Evolutionary conservation across 2,329 filamentous ascomycete species (phyloP).

Genomic region (Tolypocladium endophyticum): DNA sequence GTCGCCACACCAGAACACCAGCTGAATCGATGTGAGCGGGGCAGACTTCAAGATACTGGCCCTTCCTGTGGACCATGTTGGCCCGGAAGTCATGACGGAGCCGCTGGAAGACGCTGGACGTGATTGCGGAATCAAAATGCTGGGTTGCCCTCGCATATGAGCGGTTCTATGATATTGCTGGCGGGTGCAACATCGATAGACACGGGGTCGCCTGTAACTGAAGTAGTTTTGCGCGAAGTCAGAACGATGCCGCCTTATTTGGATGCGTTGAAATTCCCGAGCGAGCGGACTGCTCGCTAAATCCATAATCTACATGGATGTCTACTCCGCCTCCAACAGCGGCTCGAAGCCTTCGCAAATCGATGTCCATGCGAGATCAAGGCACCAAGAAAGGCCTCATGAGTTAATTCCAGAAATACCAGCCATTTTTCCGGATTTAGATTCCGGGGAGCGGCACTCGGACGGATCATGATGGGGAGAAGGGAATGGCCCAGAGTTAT

Average conservation of each 20-base stretch:
- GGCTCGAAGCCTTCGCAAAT: constrained; percentile 37
- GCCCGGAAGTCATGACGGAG: constrained; percentile 34
- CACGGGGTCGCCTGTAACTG: constrained; percentile 32
- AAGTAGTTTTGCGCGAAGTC: constrained; percentile 28
- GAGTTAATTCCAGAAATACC: no score
- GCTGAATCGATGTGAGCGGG: not conserved
- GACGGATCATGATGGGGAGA: no score
- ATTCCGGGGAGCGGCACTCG: no score
- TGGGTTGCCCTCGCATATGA: constrained; percentile 19
- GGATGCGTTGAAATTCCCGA: constrained; percentile 37
- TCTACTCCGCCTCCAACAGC: constrained; percentile 26
- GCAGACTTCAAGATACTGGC: constrained; percentile 25
- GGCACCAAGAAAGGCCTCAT: no score
- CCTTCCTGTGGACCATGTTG: constrained; percentile 34
- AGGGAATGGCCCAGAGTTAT: no score
- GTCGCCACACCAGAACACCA: not conserved
- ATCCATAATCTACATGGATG: constrained; percentile 37
- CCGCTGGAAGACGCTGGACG: constrained; percentile 34
- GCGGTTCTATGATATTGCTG: constrained; percentile 15
- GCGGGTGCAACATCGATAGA: constrained; percentile 31
- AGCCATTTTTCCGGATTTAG: no score
- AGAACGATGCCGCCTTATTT: constrained; percentile 34
- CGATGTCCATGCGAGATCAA: constrained; percentile 36
- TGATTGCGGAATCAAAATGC: constrained; percentile 22
- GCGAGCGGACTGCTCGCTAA: constrained; percentile 28